Evolutionary conservation across 1,139 yeast genomes (phyloP).

Genomic region (Nakaseomyces uthaithaninus): DNA sequence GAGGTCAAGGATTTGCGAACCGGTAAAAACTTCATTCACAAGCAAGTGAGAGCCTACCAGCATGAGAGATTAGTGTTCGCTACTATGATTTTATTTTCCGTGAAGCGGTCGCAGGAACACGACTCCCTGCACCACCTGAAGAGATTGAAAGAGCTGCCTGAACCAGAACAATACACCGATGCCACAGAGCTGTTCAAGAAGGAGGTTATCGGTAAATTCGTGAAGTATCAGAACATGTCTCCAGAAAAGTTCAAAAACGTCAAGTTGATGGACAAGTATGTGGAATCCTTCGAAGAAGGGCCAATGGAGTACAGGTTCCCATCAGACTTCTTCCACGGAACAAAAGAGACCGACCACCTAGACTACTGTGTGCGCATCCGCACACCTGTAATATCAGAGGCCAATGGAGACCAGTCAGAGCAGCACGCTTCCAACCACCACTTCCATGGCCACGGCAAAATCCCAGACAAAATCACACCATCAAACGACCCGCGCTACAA

Average conservation of each 20-base stretch:
- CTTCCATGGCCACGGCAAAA: conserved; percentile 23
- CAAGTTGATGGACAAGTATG: conserved; percentile 11
- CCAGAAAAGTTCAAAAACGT: conserved; percentile 12
- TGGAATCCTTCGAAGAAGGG: conserved; percentile 32
- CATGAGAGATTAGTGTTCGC: conserved; percentile 43
- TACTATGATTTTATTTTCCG: conserved; percentile 42
- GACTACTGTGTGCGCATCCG: conserved; percentile 27
- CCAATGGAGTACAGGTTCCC: conserved; percentile 41
- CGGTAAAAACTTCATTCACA: conserved; percentile 57
- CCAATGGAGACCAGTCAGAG: conserved; percentile 13
- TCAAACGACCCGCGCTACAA: conserved; percentile 35
- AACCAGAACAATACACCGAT: conserved; percentile 21
- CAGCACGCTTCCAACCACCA: conserved; percentile 19
- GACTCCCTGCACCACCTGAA: conserved; percentile 25
- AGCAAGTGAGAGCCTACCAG: conserved; percentile 52
- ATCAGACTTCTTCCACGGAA: conserved; percentile 33
- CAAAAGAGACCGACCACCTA: conserved; percentile 17
- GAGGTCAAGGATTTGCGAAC: conserved; percentile 47
- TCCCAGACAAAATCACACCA: conserved; percentile 20
- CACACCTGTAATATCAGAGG: conserved; percentile 9
- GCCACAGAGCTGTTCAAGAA: conserved; percentile 31
- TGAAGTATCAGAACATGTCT: conserved; percentile 20
- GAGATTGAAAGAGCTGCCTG: conserved; percentile 11
- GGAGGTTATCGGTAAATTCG: conserved; percentile 24
- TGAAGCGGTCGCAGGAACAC: conserved; percentile 12